These are phyloP conservation scores for Glycine latifolia DNA, from an alignment of 306 rosid genomes.

Conservation along the genomic window DNA sequence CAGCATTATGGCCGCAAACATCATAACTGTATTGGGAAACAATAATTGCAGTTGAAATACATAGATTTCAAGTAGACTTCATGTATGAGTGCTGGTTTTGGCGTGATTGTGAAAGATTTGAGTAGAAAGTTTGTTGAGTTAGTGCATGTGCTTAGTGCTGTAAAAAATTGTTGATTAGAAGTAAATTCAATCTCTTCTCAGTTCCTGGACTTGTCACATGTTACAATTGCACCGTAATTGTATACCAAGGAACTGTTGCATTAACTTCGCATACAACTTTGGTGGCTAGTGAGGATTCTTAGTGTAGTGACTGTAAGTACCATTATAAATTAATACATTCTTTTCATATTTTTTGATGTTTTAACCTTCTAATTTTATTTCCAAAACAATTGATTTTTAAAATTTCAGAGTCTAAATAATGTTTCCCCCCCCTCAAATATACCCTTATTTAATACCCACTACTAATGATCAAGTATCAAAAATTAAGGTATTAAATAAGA, in stretches of 20 bases:
- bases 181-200: neutral
- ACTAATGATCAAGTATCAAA: too few species aligned
- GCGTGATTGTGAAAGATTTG: neutral
- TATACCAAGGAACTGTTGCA: too few species aligned
- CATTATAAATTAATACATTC: too few species aligned
- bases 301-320: too few species aligned
- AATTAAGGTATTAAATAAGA: too few species aligned
- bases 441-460: too few species aligned
- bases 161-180: neutral
- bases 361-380: too few species aligned
- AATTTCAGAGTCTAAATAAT: too few species aligned
- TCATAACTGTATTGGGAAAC: slow-evolving; percentile 18
- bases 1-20: neutral
- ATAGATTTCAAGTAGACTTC: slow-evolving; percentile 1
- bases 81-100: neutral
- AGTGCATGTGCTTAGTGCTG: neutral
- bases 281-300: too few species aligned
- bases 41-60: slow-evolving; percentile 14
- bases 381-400: too few species aligned
- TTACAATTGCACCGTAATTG: neutral
- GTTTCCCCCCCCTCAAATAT: too few species aligned
- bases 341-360: too few species aligned
- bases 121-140: neutral
- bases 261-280: neutral
- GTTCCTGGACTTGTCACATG: neutral